Percentiles rank a stretch among this genome's conserved stretches.
Conservation (phyloP, 202 grass and related monocot species). For the Carex arenaria region DNA sequence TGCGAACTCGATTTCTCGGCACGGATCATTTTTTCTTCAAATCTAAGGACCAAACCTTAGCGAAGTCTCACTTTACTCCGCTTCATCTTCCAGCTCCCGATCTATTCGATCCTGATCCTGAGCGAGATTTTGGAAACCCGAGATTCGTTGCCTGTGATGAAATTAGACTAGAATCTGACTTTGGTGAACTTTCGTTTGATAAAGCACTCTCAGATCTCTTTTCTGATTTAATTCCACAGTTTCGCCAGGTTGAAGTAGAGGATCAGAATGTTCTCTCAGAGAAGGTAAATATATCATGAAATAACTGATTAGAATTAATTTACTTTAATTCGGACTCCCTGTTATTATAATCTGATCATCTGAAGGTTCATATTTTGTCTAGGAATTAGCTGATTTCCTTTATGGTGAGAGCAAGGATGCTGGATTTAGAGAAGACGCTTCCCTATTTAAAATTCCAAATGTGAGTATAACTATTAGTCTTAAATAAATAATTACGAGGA, state of each 20-base stretch:
- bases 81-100: slow-evolving; percentile 42
- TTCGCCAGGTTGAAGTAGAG: slow-evolving; percentile 6
- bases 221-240: slow-evolving; percentile 38
- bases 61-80: slow-evolving; percentile 36
- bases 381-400: slow-evolving; percentile 49
- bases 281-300: neutral
- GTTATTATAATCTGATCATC: neutral
- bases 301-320: slow-evolving; percentile 9
- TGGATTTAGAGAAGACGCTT: slow-evolving; percentile 23
- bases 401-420: slow-evolving; percentile 43
- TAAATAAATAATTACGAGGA: slow-evolving; percentile 16
- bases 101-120: slow-evolving; percentile 27
- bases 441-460: slow-evolving; percentile 23
- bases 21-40: slow-evolving; percentile 54
- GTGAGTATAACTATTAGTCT: slow-evolving; percentile 26
- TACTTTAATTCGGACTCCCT: neutral
- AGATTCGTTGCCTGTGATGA: neutral
- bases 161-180: slow-evolving; percentile 14
- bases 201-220: slow-evolving; percentile 49
- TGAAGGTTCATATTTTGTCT: slow-evolving; percentile 15
- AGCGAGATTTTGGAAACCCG: slow-evolving; percentile 20
- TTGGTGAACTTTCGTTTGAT: slow-evolving; percentile 41
- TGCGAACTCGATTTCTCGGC: slow-evolving; percentile 80
- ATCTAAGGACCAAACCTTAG: slow-evolving; percentile 33
- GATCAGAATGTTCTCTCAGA: neutral